Evolutionary conservation across 2,329 filamentous ascomycete genomes (phyloP).

Genomic region (Aspergillus calidoustus): DNA sequence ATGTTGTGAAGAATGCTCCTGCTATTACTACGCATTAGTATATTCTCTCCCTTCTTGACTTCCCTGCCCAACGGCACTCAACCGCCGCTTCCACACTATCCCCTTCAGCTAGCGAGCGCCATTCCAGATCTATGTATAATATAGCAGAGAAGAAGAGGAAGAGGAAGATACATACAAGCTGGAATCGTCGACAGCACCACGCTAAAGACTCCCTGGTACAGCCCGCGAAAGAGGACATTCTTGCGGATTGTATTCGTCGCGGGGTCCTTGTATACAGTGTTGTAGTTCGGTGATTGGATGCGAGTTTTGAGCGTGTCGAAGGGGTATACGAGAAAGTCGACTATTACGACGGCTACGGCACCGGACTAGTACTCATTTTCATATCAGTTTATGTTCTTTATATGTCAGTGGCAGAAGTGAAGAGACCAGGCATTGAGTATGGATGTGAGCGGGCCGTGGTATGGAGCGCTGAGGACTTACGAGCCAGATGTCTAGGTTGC

Average conservation of each 20-base stretch:
- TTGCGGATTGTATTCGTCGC: constrained; percentile 59
- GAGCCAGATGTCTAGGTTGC: constrained; percentile 61
- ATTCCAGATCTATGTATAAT: not conserved
- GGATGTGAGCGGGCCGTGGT: too few relatives aligned
- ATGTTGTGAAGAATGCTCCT: constrained; percentile 87
- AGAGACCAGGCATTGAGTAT: not conserved
- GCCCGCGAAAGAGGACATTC: constrained; percentile 66
- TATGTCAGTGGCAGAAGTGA: not conserved
- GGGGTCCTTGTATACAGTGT: constrained; percentile 66
- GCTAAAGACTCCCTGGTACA: constrained; percentile 87
- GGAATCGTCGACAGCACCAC: constrained; percentile 86
- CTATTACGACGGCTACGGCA: constrained; percentile 80
- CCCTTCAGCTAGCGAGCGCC: not conserved
- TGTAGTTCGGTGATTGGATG: constrained; percentile 77
- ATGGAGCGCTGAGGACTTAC: constrained; percentile 45
- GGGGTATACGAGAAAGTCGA: constrained; percentile 84
- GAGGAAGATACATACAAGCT: constrained; percentile 62
- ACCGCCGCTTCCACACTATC: not conserved
- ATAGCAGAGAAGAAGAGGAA: not conserved
- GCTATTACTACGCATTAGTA: constrained; percentile 52
- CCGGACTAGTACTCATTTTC: constrained; percentile 64
- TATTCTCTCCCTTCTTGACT: not conserved
- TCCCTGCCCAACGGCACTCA: too few relatives aligned
- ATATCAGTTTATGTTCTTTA: not conserved
- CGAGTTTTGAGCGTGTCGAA: constrained; percentile 90